phyloP scores from a whole-genome alignment of 2,329 filamentous ascomycete species.

The Fusarium humuli region DNA sequence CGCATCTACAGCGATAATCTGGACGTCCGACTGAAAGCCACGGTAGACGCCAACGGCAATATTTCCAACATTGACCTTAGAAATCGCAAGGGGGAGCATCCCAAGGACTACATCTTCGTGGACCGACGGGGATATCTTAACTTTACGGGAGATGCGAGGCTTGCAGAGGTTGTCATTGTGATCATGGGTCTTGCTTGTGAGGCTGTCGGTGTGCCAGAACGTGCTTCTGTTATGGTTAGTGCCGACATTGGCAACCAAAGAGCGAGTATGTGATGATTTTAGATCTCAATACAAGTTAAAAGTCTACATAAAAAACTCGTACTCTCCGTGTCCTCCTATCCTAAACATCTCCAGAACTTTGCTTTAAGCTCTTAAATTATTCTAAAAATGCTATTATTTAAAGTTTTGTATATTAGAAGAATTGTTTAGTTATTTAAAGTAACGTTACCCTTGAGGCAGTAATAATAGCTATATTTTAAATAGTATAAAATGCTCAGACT shows the following conservation, averaged over 20 bases:
- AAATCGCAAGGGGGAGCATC: background rate
- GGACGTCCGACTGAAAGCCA: background rate
- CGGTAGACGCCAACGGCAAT: background rate
- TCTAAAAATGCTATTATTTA: no score
- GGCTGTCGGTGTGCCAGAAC: background rate
- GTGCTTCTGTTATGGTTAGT: background rate
- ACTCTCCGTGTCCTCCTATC: no score
- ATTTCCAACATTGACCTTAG: background rate
- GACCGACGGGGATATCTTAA: background rate
- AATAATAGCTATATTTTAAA: no score
- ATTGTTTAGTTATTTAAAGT: no score
- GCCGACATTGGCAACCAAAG: background rate
- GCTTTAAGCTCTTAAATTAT: rapidly evolving
- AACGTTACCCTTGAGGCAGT: no score
- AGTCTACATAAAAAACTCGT: no score
- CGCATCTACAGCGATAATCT: background rate
- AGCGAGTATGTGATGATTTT: background rate
- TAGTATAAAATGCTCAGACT: no score
- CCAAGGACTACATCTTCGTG: background rate
- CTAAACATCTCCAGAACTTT: no score
- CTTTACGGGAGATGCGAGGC: background rate
- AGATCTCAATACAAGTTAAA: no score
- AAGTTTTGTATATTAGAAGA: no score
- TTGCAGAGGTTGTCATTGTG: background rate
- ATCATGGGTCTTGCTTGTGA: background rate